phyloP scores from a whole-genome alignment of 2,329 filamentous ascomycete species.

The Arthrobotrys musiformis region DNA sequence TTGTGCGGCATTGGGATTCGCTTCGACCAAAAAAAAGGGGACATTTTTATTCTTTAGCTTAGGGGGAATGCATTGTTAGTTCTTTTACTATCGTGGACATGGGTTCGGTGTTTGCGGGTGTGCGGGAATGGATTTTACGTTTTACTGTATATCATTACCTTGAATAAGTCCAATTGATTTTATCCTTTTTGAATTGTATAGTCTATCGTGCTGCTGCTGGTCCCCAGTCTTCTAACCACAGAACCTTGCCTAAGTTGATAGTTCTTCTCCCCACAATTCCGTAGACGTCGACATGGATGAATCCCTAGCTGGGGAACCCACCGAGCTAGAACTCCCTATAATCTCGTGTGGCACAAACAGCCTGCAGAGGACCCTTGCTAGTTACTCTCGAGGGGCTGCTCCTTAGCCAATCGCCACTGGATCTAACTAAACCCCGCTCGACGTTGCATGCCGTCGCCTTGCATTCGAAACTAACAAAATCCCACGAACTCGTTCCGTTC shows the following conservation, averaged over 20 bases:
- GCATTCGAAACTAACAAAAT: not conserved
- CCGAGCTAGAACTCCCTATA: too few relatives aligned
- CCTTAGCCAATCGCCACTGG: not conserved
- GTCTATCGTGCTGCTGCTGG: too few relatives aligned
- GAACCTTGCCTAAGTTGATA: too few relatives aligned
- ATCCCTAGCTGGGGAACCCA: too few relatives aligned
- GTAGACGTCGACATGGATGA: too few relatives aligned
- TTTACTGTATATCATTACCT: not conserved
- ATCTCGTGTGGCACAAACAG: not conserved
- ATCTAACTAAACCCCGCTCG: constrained; percentile 21
- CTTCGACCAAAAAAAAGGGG: not conserved
- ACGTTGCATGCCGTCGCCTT: not conserved
- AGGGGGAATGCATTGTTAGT: not conserved
- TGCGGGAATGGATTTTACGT: not conserved
- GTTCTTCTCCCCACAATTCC: too few relatives aligned
- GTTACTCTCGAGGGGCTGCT: not conserved
- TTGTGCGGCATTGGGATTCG: constrained; percentile 14
- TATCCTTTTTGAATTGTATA: not conserved
- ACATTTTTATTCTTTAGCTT: not conserved
- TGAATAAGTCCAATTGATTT: not conserved
- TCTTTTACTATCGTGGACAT: not conserved
- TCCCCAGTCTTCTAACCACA: too few relatives aligned
- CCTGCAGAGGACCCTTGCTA: constrained; percentile 15
- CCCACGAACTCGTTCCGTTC: not conserved
- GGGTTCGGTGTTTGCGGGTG: not conserved